Evolutionary conservation across 2,329 filamentous ascomycete species (phyloP), one percentile per base, ranked within the genome.

Genomic region (Botrytis byssoidea): DNA sequence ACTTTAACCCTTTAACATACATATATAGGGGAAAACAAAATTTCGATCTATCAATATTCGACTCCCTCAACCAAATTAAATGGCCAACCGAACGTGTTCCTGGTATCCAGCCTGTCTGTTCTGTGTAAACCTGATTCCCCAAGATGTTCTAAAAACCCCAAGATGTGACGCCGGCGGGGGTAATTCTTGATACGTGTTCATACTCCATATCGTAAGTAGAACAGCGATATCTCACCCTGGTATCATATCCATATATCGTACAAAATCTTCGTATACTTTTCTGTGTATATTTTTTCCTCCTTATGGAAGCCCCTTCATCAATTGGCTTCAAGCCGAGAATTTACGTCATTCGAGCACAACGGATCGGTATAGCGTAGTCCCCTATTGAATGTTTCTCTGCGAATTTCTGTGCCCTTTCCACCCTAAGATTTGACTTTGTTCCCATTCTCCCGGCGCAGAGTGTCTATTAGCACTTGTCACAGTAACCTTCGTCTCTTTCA

Each of bases 401-500:
- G 65, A 40, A 18, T 68, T 67, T 9, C 46, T 40, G 18, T 68
- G 42, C 1, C 25, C 44, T 25, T 68, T 68, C 46, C 65, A 68
- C 20, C 65, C 65, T 12, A 68, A 37, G 6, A 68, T 35, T 2
- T 68, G 65, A 42, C 35, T 55, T 18, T 68, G 65, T 59, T 77
- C 72, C 79, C 79, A 80, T 18, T 80, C 78, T 18, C 74, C 76
- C 1, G 68, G 67, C 22, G 66, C 22, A 40, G 70, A 70, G 18
- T 64, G 51, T 59, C 76, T 75, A 70, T 76, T 74, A 14, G 73
- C 65, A 22, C 46, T 74, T 35, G 75, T 78, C 55, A 81, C 75
- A 1, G 76, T 78, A 8, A 81, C 76, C 8, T 78, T 69, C 0
- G 82, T 83, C 73, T 83, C 81, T 75, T 83, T 83, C 72, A 83